These are phyloP conservation scores for Arctostaphylos glauca DNA, from an alignment of 148 eudicot species.

Conservation along the genomic window DNA sequence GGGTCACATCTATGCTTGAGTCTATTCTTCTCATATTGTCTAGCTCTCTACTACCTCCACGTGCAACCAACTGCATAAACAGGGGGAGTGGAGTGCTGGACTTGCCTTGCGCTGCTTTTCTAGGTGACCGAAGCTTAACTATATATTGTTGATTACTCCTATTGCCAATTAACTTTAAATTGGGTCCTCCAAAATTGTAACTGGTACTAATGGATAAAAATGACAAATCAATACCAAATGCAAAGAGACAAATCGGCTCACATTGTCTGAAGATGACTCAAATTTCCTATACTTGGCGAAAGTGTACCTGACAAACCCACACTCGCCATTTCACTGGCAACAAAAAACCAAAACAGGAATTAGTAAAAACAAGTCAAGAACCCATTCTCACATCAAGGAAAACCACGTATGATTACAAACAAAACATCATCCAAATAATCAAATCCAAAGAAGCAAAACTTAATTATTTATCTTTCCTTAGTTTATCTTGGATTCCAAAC, in stretches of 20 bases:
- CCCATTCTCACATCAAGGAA: neutral
- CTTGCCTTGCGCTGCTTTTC: neutral
- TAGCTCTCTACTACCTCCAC: neutral
- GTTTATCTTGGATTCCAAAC: neutral
- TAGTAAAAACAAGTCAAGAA: neutral
- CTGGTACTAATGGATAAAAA: neutral
- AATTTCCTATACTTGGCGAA: constrained; percentile 82
- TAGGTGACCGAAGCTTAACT: neutral
- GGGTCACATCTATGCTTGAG: neutral
- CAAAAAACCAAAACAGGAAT: constrained; percentile 7
- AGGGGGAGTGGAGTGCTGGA: neutral
- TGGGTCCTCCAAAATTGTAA: neutral
- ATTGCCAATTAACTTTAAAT: neutral
- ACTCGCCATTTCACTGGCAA: constrained; percentile 77
- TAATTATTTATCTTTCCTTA: neutral
- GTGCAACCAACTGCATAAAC: neutral
- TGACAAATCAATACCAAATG: neutral
- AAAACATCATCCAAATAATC: neutral
- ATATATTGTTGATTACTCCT: neutral
- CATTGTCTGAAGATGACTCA: constrained; percentile 75
- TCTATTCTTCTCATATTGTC: neutral
- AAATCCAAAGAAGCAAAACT: neutral
- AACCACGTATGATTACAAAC: neutral
- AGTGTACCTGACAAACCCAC: constrained; percentile 71
- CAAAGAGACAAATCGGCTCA: constrained; percentile 31